Evolutionary conservation across 2,329 filamentous ascomycete species (phyloP), one percentile per base, ranked within the genome.

Genomic region (Aaosphaeria pasadenensis): DNA sequence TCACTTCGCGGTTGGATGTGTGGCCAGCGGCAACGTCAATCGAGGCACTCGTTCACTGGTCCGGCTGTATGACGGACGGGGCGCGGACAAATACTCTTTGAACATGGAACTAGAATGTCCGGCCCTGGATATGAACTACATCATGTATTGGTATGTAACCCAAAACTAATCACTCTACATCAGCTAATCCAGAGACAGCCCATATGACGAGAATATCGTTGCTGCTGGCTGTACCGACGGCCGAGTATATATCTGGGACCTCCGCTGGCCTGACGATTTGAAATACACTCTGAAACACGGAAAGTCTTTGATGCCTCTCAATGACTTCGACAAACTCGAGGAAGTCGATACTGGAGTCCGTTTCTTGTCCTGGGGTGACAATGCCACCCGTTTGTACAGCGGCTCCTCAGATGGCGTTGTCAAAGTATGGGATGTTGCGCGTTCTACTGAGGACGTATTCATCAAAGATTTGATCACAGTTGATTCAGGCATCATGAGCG

Each of bases 221-320:
- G 78, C 80, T 6, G 81, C 79, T 9, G 81, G 81, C 7, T 84
- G 82, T 52, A 85, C 83, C 0, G 75, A 84, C 60, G 80, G 82
- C 2, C 71, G 71, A 30, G 78, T 79, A 0, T 85, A 84, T 60
- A 70, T 85, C 5, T 86, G 82, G 81, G 83, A 86, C 58, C 62
- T 71, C 30, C 78, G 83, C 1, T 66, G 66, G 11, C 70, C 71
- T 1, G 66, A 74, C 33, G 51, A 61, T 11, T 68, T 77, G 7
- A 59, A 85, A 0, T 78, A 80, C 48, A 63, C 60, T 6, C 66
- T 86, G 2, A 53, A 56, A 1, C 83, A 86, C 55, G 79, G 76
- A 0, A 56, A 63, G 0, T 76, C 81, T 0, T 56, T 82, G 1
- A 75, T 74, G 48, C 74, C 79, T 4, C 63, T 81, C 1, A 69